These are phyloP conservation scores for Sugiyamaella mastotermitis DNA, from an alignment of 805 yeast genomes.

Conservation along the genomic window DNA sequence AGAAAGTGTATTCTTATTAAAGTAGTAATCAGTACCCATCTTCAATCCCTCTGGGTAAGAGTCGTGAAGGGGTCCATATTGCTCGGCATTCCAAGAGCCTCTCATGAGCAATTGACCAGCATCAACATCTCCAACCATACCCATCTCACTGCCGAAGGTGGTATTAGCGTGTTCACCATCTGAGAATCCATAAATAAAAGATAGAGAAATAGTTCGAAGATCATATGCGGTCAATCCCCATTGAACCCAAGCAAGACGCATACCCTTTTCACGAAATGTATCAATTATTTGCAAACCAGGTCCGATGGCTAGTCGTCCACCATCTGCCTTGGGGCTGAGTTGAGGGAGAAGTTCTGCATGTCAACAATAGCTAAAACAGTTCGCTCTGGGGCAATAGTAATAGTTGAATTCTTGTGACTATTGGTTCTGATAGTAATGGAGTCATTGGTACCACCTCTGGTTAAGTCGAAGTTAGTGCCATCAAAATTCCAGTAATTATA, in stretches of 20 bases:
- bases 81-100: constrained; percentile 6
- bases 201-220: constrained; percentile 2
- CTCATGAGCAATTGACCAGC: constrained; percentile 5
- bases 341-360: constrained; percentile 3
- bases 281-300: constrained; percentile 1
- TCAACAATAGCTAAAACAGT: constrained; percentile 4
- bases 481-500: no score
- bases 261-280: background rate
- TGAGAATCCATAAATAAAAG: constrained; percentile 4
- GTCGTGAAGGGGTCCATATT: constrained; percentile 3
- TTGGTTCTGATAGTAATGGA: no score
- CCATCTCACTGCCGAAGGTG: constrained; percentile 4
- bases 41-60: constrained; percentile 1
- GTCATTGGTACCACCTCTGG: no score
- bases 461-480: no score
- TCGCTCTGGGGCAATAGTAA: no score
- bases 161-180: background rate
- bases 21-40: constrained; percentile 1
- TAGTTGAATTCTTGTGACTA: no score
- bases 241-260: constrained; percentile 2
- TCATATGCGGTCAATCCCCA: constrained; percentile 4
- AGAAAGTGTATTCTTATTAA: constrained; percentile 4
- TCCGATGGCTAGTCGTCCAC: constrained; percentile 1
- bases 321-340: constrained; percentile 3
- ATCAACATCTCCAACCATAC: constrained; percentile 1